Base-by-base conservation (phyloP, 257 asterid genomes). In the Nicotiana attenuata region DNA sequence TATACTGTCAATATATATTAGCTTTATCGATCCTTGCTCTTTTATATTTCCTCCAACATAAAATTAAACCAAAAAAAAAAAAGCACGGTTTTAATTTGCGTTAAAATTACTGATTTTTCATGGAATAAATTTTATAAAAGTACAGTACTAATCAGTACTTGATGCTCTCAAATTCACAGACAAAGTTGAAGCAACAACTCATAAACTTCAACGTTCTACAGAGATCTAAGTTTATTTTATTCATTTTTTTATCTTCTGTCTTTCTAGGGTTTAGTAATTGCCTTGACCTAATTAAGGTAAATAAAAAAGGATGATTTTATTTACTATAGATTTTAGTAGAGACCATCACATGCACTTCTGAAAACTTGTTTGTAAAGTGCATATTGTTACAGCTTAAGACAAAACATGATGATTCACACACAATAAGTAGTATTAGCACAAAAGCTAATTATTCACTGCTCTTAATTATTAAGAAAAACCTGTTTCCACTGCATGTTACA, bases 371-470 rank as follows among this genome's bases (percentile, higher is more conserved):
- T 75, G 24, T 33, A 77, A 55, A 29, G 81, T 29, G 29, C 38
- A 57, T 10, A 75, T 20, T 77, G 84, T 52, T 63, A 83, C 66
- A 65, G 61, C 19, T 84, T 65, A 81, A 81, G 89, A 89, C 92
- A 87, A 85, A 83, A 52, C 28, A 82, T 71, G 85, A 76, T 50
- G 82, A 64, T 75, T 75, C 79, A 75, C 6, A 75, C 28, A 22
- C 75, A 78, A 60, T 22, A 15, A 78, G 7, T 45, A 57, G 20
- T 64, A 78, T 64, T 77, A 33, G 55, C 29, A 38, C 75, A 60
- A 26, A 78, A 64, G 55, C 5, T 60, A 57, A 33, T 64, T 60
- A 57, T 38, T 38, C 82, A 57, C 57, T 78, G 33, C 20, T 38
- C 57, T n/a, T 35, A 47, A 59, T n/a, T 17, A 26, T 31, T 31